Evolutionary conservation across 2,329 filamentous ascomycete genomes (phyloP), one percentile per base, ranked within the genome.

Genomic region (Fusarium gaditjirri): DNA sequence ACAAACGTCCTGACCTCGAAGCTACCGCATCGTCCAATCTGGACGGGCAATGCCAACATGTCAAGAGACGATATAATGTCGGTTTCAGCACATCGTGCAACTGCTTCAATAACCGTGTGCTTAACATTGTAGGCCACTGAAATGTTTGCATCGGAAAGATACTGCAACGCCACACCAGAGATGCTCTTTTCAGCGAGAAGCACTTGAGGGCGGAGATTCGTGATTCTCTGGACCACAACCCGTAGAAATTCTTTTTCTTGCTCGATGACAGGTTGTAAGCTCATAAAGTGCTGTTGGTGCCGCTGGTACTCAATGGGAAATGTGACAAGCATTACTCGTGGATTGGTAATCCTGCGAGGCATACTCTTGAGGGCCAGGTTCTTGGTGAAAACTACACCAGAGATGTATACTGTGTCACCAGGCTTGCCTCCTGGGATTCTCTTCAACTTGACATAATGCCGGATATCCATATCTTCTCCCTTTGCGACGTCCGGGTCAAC

Each of bases 1-100:
- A 98, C 91, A 79, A 94, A 99, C 0, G 97, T 99, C 79, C 97
- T 97, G 71, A 99, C 93, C 79, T 99, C 96, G 76, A 98, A 98
- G 65, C 91, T 94, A 42, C 91, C 91, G 78, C 94, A 96, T 62
- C 91, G 88, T 12, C 95, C 95, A 35, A 97, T 90, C 55, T 92
- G 90, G 33, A 94, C 90, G 2, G 82, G 81, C 35, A 92, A 80
- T 13, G 94, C 92, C 43, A 99, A 88, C 86, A 97, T 97, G 79
- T 99, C 96, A 75, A 98, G 90, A 1, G 96, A 98, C 11, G 95
- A 95, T 68, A 98, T 95, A 76, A 98, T 94, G 49, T 93, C 92
- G 2, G 95, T 97, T 77, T 97, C 93, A 3, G 95, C 94, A 76
- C 95, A 98, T 61, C 96, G 90, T 8, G 96, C 94, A 4, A 99